Evolutionary conservation across 805 yeast genomes (phyloP), one percentile per base, ranked within the genome.

Genomic region (Wickerhamiella australiensis): DNA sequence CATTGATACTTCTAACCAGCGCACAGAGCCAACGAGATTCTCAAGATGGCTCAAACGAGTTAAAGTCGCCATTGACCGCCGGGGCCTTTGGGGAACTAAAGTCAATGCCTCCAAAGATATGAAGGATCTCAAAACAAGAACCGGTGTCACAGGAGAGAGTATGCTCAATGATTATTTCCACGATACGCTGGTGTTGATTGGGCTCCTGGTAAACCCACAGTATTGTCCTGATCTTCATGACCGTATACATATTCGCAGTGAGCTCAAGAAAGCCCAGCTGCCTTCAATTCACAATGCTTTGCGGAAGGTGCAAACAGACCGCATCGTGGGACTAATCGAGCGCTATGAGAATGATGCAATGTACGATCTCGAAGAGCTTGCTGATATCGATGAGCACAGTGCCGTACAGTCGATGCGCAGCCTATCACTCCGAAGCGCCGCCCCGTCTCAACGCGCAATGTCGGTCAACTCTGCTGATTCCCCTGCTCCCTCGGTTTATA

Each of bases 41-140:
- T 83, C 79, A 53, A 73, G 80, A 33, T 86, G 95, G 95, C 60
- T 85, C 42, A 65, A 68, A 45, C 67, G 78, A 11, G 80, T 85
- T 2, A 80, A 74, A 46, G 75, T 74, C 45, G 80, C 88, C 0
- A 58, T 86, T 41, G 85, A 79, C 50, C 96, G 96, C 2, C 74
- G 88, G 57, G 97, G 97, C 6, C 82, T 79, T 58, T 73, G 84
- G 74, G 95, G 96, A 9, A 85, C 96, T 0, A 65, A 82, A 58
- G 97, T 90, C 7, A 96, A 96, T 1, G 95, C 96, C 18, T 15
- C 38, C 38, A 33, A 33, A 17, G 96, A 90, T 56, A 73, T 78
- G 49, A 79, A 78, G 52, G 47, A 45, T 9, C 31, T 22, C 21
- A 45, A 35, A 22, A 25, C 40, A 8, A 63, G 73, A 5, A 68